Evolutionary conservation across 169 alveolate species (phyloP), one percentile per base, ranked within the genome.

Genomic region (Plasmodium billcollinsi): DNA sequence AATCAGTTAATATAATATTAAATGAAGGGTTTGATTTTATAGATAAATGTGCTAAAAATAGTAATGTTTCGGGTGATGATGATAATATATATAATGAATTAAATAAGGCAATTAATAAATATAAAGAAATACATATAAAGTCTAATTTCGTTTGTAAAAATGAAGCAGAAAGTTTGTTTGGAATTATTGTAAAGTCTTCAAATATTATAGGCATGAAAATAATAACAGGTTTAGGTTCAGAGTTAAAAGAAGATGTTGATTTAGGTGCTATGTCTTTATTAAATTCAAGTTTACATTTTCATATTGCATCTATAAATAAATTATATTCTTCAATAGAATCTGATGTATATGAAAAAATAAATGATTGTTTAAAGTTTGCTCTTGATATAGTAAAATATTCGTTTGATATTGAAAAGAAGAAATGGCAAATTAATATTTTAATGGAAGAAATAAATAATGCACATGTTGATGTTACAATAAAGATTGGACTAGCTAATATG

Each of bases 151-250:
- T 65, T 73, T 50, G 56, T 43, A 73, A 52, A 24, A 52, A 47
- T 54, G 63, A 73, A 59, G 61, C 71, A 26, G 56, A 73, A 50
- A 73, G 33, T 54, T 18, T 61, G 18, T 73, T 73, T 73, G 85
- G 85, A 39, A 73, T 52, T 11, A 73, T 73, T 39, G 56, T 73
- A 24, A 54, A 54, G 56, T 24, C 85, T 33, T 21, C 85, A 24
- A 73, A 73, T 73, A 21, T 73, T 18, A 73, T 73, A 61, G 85
- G 85, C 26, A 73, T 73, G 14, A 73, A 73, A 73, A 52, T 73
- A 73, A 50, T 73, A 26, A 24, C 71, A 73, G 63, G 21, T 39
- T 18, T 54, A 52, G 70, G 69, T 15, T 24, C 9, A 33, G 85
- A 73, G 15, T 50, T 73, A 39, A 73, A 58, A 21, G 70, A 65